Conservation (phyloP, 495 filamentous ascomycete genomes). For the Thermothielavioides terrestris region DNA sequence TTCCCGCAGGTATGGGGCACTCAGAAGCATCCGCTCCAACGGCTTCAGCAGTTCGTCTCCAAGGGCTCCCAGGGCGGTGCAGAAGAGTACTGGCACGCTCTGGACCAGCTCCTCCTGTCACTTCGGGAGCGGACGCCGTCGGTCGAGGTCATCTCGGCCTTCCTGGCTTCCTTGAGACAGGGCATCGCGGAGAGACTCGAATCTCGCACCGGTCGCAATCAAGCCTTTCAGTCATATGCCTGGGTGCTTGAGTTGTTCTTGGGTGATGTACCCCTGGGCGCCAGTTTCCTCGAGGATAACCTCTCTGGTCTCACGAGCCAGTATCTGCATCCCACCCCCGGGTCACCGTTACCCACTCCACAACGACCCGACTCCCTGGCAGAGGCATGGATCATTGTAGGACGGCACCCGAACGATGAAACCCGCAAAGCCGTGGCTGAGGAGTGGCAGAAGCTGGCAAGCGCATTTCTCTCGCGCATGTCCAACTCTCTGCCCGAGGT, state of each 20-base stretch:
- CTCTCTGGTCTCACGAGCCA: slow-evolving; percentile 34
- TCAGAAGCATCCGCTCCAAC: slow-evolving; percentile 56
- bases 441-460: slow-evolving; percentile 48
- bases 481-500: slow-evolving; percentile 67
- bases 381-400: slow-evolving; percentile 23
- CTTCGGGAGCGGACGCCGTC: slow-evolving; percentile 50
- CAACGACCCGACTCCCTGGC: slow-evolving; percentile 23
- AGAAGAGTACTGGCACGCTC: slow-evolving; percentile 59
- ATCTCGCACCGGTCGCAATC: slow-evolving; percentile 50
- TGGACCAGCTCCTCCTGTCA: slow-evolving; percentile 49
- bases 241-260: slow-evolving; percentile 45
- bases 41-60: slow-evolving; percentile 64
- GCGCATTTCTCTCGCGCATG: slow-evolving; percentile 51
- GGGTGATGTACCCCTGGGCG: slow-evolving; percentile 18
- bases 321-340: slow-evolving; percentile 31
- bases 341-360: slow-evolving; percentile 28
- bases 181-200: slow-evolving; percentile 70
- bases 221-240: slow-evolving; percentile 70
- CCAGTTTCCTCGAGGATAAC: slow-evolving; percentile 37
- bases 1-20: slow-evolving; percentile 64
- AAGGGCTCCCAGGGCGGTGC: slow-evolving; percentile 71
- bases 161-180: slow-evolving; percentile 56
- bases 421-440: slow-evolving; percentile 7
- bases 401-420: slow-evolving; percentile 18
- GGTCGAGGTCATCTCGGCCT: slow-evolving; percentile 39